Evolutionary conservation across 2,329 filamentous ascomycete species (phyloP).

Genomic region (Penicillium thymicola): DNA sequence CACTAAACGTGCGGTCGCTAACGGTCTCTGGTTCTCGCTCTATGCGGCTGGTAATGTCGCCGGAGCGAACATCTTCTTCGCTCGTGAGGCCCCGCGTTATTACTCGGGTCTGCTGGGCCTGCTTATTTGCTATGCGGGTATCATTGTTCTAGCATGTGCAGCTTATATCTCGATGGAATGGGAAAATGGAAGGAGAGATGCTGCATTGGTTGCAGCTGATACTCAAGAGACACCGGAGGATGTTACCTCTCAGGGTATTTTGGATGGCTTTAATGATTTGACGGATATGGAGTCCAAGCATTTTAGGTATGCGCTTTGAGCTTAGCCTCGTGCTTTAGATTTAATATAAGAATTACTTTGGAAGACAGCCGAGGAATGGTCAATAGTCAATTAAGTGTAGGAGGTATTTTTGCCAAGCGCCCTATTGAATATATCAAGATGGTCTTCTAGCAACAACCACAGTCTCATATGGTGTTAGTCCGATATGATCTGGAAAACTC

Average conservation of each 20-base stretch:
- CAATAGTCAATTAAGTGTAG: too few species aligned
- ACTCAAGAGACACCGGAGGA: slow-evolving; percentile 10
- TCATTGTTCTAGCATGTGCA: slow-evolving; percentile 35
- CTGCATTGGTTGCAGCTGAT: background rate
- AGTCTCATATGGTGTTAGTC: slow-evolving; percentile 27
- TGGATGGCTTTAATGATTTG: slow-evolving; percentile 38
- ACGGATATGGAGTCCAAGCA: slow-evolving; percentile 37
- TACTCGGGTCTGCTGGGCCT: slow-evolving; percentile 45
- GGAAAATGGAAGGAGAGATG: slow-evolving; percentile 26
- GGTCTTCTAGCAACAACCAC: slow-evolving; percentile 19
- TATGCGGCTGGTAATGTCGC: slow-evolving; percentile 50
- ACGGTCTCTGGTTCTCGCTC: slow-evolving; percentile 50
- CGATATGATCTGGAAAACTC: slow-evolving; percentile 18
- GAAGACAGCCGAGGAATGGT: too few species aligned
- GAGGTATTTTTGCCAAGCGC: background rate
- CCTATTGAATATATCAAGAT: background rate
- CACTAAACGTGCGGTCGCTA: slow-evolving; percentile 51
- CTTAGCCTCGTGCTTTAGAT: background rate
- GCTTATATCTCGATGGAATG: slow-evolving; percentile 26
- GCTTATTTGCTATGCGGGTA: slow-evolving; percentile 44
- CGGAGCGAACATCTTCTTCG: slow-evolving; percentile 49
- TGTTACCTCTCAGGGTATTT: slow-evolving; percentile 18
- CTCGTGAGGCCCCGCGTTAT: slow-evolving; percentile 45
- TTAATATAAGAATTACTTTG: background rate
- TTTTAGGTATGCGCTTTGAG: slow-evolving; percentile 36